phyloP scores from a whole-genome alignment of 305 asterid genomes.

The Fraxinus sp. region DNA sequence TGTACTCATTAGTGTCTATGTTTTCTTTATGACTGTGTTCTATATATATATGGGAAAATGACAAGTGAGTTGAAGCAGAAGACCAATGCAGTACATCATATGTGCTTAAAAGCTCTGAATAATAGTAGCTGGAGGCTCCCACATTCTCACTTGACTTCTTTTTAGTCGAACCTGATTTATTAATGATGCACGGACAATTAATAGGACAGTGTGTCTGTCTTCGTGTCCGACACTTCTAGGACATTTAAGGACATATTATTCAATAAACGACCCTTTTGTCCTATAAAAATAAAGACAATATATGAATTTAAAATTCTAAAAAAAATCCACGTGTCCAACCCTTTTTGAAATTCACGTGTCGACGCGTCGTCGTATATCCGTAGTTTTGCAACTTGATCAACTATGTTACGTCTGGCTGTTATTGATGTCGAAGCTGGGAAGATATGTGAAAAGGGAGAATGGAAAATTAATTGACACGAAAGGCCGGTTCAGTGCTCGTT shows the following conservation, averaged over 20 bases:
- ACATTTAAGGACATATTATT: not conserved
- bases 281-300: not conserved
- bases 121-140: not conserved
- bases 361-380: not conserved
- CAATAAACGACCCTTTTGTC: not conserved
- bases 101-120: not conserved
- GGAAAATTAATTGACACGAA: not conserved
- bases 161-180: not conserved
- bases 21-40: too few relatives aligned
- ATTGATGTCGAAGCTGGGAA: too few relatives aligned
- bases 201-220: not conserved
- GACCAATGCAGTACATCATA: not conserved
- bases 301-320: too few relatives aligned
- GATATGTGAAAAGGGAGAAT: not conserved
- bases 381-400: not conserved
- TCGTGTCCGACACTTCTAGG: not conserved
- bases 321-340: too few relatives aligned
- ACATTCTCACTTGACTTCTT: not conserved
- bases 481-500: not conserved
- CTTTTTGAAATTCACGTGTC: not conserved
- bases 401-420: not conserved
- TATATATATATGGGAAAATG: not conserved
- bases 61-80: not conserved
- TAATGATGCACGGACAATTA: not conserved
- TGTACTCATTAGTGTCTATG: too few relatives aligned